phyloP scores from a whole-genome alignment of 1,284 basidiomycete genomes.

The Pseudozyma thailandica region DNA sequence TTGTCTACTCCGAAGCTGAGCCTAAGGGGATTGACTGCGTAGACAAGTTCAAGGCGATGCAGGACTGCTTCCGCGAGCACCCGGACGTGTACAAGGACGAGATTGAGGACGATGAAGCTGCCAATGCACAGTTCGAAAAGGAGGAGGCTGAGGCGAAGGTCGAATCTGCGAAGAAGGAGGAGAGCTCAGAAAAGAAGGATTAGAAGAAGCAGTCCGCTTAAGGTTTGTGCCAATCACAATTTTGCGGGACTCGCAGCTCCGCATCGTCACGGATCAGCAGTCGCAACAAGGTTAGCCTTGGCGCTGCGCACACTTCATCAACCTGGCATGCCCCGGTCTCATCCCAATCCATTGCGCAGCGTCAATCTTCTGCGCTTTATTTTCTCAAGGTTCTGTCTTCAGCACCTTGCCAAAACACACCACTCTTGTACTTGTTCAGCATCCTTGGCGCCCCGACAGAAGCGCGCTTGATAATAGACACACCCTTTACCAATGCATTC shows the following conservation, averaged over 20 bases:
- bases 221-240: slow-evolving; percentile 7
- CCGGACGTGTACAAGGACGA: slow-evolving; percentile 93
- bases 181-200: slow-evolving; percentile 3
- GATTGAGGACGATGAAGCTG: slow-evolving; percentile 61
- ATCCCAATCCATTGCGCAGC: too few species aligned
- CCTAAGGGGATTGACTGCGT: slow-evolving; percentile 98
- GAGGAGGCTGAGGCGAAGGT: slow-evolving; percentile 29
- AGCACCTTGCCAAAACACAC: not conserved
- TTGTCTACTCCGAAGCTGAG: slow-evolving; percentile 91
- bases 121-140: slow-evolving; percentile 43
- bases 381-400: not conserved
- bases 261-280: slow-evolving; percentile 32
- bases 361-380: too few species aligned
- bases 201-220: slow-evolving; percentile 18
- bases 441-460: not conserved
- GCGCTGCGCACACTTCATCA: slow-evolving; percentile 8
- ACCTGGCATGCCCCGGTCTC: not conserved
- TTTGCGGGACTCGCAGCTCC: slow-evolving; percentile 2
- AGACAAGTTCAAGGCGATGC: slow-evolving; percentile 97
- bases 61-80: slow-evolving; percentile 95
- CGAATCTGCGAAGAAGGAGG: slow-evolving; percentile 2
- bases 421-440: slow-evolving; percentile 3
- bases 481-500: too few species aligned
- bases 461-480: not conserved
- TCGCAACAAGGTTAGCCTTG: slow-evolving; percentile 3